Conservation (phyloP, 2,329 filamentous ascomycete genomes). For the Clarireedia monteithiana region DNA sequence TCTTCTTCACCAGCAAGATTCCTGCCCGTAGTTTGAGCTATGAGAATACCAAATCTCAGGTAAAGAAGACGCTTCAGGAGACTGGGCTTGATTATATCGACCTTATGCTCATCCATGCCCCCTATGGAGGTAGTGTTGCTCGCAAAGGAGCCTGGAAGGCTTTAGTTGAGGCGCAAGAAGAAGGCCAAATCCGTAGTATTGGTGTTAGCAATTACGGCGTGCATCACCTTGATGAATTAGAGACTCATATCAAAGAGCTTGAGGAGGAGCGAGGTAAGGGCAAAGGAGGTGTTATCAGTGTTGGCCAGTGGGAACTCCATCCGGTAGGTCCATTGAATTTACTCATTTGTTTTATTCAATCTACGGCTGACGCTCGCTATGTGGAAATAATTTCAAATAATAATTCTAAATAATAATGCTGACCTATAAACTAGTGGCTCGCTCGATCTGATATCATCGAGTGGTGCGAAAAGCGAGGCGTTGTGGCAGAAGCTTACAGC, state of each 20-base stretch:
- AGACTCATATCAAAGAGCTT: constrained; percentile 50
- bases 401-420: no score
- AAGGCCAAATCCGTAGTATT: constrained; percentile 52
- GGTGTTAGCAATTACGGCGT: constrained; percentile 61
- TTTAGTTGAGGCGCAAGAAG: constrained; percentile 55
- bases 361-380: not conserved
- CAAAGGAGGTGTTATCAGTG: constrained; percentile 65
- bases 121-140: constrained; percentile 47
- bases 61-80: constrained; percentile 54
- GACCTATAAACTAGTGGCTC: constrained; percentile 48
- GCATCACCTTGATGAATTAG: constrained; percentile 53
- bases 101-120: constrained; percentile 55
- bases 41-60: constrained; percentile 52
- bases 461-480: constrained; percentile 61
- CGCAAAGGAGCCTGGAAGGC: constrained; percentile 55
- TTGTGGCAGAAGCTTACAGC: constrained; percentile 57
- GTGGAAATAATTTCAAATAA: no score
- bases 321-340: constrained; percentile 36
- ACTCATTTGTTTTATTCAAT: not conserved
- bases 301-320: constrained; percentile 86
- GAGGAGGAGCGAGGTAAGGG: constrained; percentile 53
- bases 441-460: constrained; percentile 67
- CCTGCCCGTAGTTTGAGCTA: constrained; percentile 49
- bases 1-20: constrained; percentile 59
- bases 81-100: constrained; percentile 57